Evolutionary conservation across 768 basidiomycete genomes (phyloP).

Genomic region (Mycena amicta): DNA sequence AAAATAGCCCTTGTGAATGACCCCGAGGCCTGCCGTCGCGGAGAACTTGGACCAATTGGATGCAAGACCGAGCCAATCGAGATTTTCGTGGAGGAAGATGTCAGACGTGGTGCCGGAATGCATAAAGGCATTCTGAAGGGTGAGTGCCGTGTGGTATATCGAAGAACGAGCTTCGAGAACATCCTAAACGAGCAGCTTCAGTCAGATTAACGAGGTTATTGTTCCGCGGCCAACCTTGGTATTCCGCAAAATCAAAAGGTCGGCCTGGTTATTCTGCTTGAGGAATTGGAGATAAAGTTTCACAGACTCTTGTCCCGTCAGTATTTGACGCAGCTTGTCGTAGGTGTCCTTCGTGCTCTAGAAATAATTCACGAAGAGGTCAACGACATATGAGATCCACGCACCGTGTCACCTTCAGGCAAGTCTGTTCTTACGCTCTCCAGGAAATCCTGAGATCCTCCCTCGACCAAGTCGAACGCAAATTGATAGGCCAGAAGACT

Average conservation of each 20-base stretch:
- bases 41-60: slow-evolving; percentile 99
- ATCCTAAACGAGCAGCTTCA: slow-evolving; percentile 53
- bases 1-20: slow-evolving; percentile 97
- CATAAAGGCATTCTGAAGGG: slow-evolving; percentile 97
- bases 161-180: slow-evolving; percentile 91
- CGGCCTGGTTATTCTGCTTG: slow-evolving; percentile 90
- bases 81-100: slow-evolving; percentile 88
- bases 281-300: slow-evolving; percentile 95
- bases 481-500: slow-evolving; percentile 89
- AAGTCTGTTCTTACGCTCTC: slow-evolving; percentile 71
- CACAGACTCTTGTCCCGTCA: slow-evolving; percentile 90
- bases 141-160: slow-evolving; percentile 95
- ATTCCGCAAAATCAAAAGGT: slow-evolving; percentile 87
- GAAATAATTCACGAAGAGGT: slow-evolving; percentile 12
- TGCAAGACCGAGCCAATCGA: slow-evolving; percentile 94
- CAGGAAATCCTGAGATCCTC: slow-evolving; percentile 91
- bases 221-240: slow-evolving; percentile 65
- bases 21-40: slow-evolving; percentile 93
- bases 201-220: not conserved
- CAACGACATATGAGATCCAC: slow-evolving; percentile 20
- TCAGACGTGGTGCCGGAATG: slow-evolving; percentile 98
- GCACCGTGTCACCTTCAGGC: slow-evolving; percentile 68
- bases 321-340: slow-evolving; percentile 78
- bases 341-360: slow-evolving; percentile 65
- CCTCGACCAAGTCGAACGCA: slow-evolving; percentile 93